A percentile compares a stretch with the other conserved stretches of the same genome.
These are phyloP conservation scores for Magnolia officinalis DNA, from an alignment of 164 flowering plant genomes.

Conservation along the genomic window DNA sequence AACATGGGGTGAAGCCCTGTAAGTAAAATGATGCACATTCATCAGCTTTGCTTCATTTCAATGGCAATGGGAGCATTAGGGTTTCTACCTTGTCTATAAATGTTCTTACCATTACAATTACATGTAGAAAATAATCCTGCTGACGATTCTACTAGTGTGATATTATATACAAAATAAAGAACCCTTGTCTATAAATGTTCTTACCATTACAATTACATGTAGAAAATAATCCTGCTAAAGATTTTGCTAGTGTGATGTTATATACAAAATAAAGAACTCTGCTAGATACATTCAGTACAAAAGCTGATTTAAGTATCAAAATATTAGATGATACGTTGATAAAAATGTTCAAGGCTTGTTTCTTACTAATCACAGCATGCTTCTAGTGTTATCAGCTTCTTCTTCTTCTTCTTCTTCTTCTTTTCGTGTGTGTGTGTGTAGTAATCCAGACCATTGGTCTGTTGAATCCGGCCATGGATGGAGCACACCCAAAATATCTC, in stretches of 20 bases:
- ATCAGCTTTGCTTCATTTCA: not conserved
- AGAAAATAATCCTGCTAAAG: conserved; percentile 10
- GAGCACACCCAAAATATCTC: too few species aligned
- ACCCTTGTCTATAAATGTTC: not conserved
- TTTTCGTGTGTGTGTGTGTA: too few species aligned
- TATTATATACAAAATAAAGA: not conserved
- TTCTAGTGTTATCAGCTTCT: too few species aligned
- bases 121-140: conserved; percentile 4
- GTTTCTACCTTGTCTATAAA: not conserved
- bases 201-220: not conserved
- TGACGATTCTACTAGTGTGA: conserved; percentile 2
- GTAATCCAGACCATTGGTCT: too few species aligned
- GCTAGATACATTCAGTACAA: not conserved
- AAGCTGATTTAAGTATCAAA: too few species aligned
- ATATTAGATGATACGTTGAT: too few species aligned
- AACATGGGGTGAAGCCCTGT: not conserved
- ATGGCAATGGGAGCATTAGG: not conserved
- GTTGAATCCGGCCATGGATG: too few species aligned
- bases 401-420: too few species aligned
- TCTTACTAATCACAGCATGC: too few species aligned
- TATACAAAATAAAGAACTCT: not conserved
- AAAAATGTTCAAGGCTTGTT: too few species aligned
- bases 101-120: not conserved
- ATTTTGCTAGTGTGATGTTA: not conserved
- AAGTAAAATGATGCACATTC: not conserved